Percentiles rank a stretch among this genome's conserved stretches.
Conservation (phyloP, 176 grass and related monocot species). For the Oryza longistaminata region DNA sequence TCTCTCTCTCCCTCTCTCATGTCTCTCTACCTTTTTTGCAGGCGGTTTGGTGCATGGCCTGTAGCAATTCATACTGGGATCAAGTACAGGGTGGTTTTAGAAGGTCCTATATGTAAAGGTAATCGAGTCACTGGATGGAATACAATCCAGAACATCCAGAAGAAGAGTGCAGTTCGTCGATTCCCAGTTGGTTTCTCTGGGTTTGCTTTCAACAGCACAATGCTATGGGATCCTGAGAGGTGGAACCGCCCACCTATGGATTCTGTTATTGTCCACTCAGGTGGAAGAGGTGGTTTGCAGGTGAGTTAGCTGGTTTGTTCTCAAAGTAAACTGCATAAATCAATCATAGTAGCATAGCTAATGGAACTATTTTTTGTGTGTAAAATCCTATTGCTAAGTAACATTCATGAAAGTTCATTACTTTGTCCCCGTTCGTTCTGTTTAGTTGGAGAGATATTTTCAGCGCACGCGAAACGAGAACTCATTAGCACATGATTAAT, state of each 20-base stretch:
- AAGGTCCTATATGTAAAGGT: conserved; percentile 91
- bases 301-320: conserved; percentile 42
- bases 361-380: not conserved
- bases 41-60: conserved; percentile 83
- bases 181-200: conserved; percentile 71
- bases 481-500: no score
- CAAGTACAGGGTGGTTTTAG: conserved; percentile 57
- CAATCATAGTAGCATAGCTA: not conserved
- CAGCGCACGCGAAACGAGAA: no score
- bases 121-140: conserved; percentile 81
- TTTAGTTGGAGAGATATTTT: no score
- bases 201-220: conserved; percentile 88
- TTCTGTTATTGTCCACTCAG: conserved; percentile 67
- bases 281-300: conserved; percentile 69
- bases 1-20: not conserved
- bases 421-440: not conserved
- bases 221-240: conserved; percentile 86
- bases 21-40: conserved; percentile 39
- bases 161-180: conserved; percentile 49
- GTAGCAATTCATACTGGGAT: conserved; percentile 64
- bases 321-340: conserved; percentile 3
- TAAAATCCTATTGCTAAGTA: conserved; percentile 7
- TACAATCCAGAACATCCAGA: conserved; percentile 49
- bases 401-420: not conserved
- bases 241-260: conserved; percentile 69